Conservation (phyloP, 306 rosid genomes). For the Casuarina equisetifolia region DNA sequence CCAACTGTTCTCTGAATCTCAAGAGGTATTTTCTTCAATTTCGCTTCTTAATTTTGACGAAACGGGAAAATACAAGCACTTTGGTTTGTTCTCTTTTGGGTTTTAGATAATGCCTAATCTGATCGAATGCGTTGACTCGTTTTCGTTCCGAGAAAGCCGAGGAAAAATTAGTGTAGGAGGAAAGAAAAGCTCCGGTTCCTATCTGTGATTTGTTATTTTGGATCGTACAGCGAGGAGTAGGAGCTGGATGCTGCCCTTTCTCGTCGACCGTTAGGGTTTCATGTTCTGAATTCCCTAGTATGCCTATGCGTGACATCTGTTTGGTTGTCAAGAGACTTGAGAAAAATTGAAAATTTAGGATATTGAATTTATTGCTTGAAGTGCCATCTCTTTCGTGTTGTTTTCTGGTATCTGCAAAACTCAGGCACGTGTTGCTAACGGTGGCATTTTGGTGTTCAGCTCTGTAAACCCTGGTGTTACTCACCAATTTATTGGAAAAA, state of each 20-base stretch:
- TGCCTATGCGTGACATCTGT: neutral
- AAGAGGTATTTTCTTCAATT: conserved; percentile 9
- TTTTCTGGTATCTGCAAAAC: neutral
- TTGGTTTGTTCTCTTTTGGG: neutral
- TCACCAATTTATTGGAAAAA: neutral
- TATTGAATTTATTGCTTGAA: neutral
- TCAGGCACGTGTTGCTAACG: neutral
- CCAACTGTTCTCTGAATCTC: neutral
- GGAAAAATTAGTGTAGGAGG: neutral
- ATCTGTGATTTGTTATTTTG: neutral
- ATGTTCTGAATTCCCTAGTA: neutral
- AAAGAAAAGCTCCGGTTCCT: neutral
- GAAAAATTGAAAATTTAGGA: neutral
- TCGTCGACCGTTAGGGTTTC: neutral
- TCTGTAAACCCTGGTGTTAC: neutral
- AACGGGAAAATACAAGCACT: neutral
- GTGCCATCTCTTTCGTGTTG: neutral
- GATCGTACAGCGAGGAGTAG: neutral
- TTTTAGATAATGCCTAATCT: neutral
- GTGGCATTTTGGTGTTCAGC: neutral
- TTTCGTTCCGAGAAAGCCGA: conserved; percentile 20
- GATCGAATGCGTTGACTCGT: conserved; percentile 20
- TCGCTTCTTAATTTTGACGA: neutral
- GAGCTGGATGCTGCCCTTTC: neutral
- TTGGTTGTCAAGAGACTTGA: neutral